phyloP scores from a whole-genome alignment of 106 monocot species.

The Dactylorhiza incarnata region DNA sequence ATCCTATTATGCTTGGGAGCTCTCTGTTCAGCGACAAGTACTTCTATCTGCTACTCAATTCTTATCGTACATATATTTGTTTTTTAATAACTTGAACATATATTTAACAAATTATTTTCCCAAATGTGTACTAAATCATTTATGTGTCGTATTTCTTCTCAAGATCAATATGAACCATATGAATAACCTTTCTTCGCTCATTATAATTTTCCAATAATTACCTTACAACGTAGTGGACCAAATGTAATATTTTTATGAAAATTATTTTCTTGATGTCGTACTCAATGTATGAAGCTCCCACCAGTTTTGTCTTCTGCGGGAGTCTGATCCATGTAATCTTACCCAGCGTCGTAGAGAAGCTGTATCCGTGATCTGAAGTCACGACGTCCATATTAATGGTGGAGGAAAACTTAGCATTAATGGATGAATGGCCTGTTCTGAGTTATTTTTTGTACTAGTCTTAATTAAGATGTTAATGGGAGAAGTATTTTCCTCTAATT shows the following conservation, averaged over 20 bases:
- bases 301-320: not conserved
- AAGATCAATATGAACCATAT: not conserved
- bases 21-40: too few species aligned
- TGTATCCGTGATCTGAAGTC: not conserved
- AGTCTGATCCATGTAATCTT: not conserved
- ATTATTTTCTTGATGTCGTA: not conserved
- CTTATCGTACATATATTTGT: too few species aligned
- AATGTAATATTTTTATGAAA: not conserved
- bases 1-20: too few species aligned
- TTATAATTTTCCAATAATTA: not conserved
- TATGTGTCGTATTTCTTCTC: not conserved
- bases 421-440: not conserved
- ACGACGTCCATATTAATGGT: not conserved
- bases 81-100: too few species aligned
- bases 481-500: not conserved
- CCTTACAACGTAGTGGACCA: not conserved
- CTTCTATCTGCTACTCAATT: too few species aligned
- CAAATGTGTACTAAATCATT: not conserved
- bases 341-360: not conserved
- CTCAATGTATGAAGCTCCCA: not conserved
- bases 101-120: too few species aligned
- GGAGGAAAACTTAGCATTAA: not conserved
- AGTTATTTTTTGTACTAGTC: not conserved
- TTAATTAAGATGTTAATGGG: not conserved
- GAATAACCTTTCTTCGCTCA: not conserved